Percentiles rank a stretch among this genome's conserved stretches.
phyloP scores from a whole-genome alignment of 108 stramenopile species.

The Cyclotella distinguenda region DNA sequence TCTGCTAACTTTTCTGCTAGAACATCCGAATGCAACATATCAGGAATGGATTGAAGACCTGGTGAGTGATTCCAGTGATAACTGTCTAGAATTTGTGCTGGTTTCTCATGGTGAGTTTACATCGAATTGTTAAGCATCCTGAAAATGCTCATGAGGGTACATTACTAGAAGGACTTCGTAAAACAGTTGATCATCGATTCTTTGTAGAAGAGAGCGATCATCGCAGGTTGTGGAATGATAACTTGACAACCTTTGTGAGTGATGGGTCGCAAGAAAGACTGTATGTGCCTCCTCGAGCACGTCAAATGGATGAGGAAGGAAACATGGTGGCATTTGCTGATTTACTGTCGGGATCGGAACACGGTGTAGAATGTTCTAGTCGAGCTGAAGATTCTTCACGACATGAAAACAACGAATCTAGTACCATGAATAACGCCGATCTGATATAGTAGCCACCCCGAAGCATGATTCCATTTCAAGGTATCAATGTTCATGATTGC shows the following conservation, averaged over 20 bases:
- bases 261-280: neutral
- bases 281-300: conserved; percentile 37
- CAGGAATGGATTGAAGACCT: conserved; percentile 72
- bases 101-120: neutral
- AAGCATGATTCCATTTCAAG: no score
- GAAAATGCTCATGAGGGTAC: conserved; percentile 61
- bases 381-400: neutral
- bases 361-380: neutral
- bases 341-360: conserved; percentile 30
- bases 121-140: conserved; percentile 49
- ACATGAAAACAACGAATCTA: neutral
- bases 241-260: conserved; percentile 27
- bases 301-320: conserved; percentile 35
- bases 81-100: neutral
- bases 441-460: no score
- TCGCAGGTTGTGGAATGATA: conserved; percentile 66
- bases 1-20: conserved; percentile 12
- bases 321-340: conserved; percentile 25
- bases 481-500: conserved; percentile 6
- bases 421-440: neutral
- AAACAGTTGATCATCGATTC: conserved; percentile 72
- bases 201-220: conserved; percentile 78
- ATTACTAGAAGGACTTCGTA: conserved; percentile 41
- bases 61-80: neutral
- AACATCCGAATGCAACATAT: conserved; percentile 60